A percentile compares a stretch with the other conserved stretches of the same genome.
These are phyloP conservation scores for Rutidosis leptorrhynchoides DNA, from an alignment of 129 eudicot genomes.

Conservation along the genomic window DNA sequence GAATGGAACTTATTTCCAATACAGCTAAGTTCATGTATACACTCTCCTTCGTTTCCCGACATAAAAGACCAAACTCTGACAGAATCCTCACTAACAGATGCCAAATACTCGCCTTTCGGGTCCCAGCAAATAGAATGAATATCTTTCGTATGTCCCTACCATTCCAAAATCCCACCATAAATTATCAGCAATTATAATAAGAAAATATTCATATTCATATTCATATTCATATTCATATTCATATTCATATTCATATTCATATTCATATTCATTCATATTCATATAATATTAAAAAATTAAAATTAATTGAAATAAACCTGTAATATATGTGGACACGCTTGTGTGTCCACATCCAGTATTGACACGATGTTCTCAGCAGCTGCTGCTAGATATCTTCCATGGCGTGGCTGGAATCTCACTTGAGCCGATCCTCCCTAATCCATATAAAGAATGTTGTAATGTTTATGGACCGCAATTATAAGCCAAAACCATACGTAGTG, in stretches of 20 bases:
- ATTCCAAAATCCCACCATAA: not conserved
- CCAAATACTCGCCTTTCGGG: constrained; percentile 81
- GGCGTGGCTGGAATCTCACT: constrained; percentile 88
- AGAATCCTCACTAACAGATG: constrained; percentile 93
- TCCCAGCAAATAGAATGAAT: constrained; percentile 94
- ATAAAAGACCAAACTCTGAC: constrained; percentile 83
- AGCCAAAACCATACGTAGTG: too few species aligned
- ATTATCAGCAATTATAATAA: not conserved
- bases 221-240: too few species aligned
- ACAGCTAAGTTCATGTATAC: constrained; percentile 83
- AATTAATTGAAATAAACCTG: constrained; percentile 38
- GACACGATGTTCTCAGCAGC: constrained; percentile 93
- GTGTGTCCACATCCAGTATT: constrained; percentile 83
- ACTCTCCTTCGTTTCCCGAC: constrained; percentile 82
- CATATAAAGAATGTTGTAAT: too few species aligned
- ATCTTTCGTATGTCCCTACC: constrained; percentile 76
- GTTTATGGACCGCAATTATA: too few species aligned
- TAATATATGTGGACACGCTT: constrained; percentile 58
- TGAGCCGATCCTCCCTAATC: constrained; percentile 79
- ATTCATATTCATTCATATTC: too few species aligned
- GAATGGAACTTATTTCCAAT: constrained; percentile 89
- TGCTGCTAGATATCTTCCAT: constrained; percentile 91
- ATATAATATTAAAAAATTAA: not conserved
- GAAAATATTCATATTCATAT: too few species aligned
- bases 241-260: too few species aligned